These are phyloP conservation scores for Isabelozyma heimii DNA, from an alignment of 805 yeast species.

Conservation along the genomic window DNA sequence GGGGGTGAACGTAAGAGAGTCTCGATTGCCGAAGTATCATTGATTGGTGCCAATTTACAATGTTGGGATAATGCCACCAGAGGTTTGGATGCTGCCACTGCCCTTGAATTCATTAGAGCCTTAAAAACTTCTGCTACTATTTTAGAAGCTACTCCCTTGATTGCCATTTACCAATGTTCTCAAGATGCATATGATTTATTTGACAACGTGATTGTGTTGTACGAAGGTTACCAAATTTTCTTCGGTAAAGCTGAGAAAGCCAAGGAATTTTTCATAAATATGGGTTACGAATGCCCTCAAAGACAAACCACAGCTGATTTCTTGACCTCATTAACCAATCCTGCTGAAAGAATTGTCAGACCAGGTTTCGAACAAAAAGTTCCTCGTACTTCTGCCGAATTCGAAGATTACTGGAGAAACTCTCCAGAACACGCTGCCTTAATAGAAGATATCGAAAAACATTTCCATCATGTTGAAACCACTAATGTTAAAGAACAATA, in stretches of 20 bases:
- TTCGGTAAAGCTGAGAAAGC: constrained; percentile 44
- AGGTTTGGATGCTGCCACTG: constrained; percentile 84
- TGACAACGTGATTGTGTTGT: constrained; percentile 46
- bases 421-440: constrained; percentile 50
- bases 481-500: constrained; percentile 13
- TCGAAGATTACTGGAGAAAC: constrained; percentile 56
- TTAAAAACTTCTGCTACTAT: constrained; percentile 60
- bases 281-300: constrained; percentile 62
- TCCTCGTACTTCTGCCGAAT: constrained; percentile 56
- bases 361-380: constrained; percentile 51
- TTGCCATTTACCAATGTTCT: constrained; percentile 57
- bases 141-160: constrained; percentile 50
- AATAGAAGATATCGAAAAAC: constrained; percentile 38
- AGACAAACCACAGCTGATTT: constrained; percentile 71
- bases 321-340: constrained; percentile 66
- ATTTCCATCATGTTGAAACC: constrained; percentile 27
- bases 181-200: constrained; percentile 48
- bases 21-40: constrained; percentile 74
- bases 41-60: constrained; percentile 56
- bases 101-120: constrained; percentile 68
- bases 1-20: constrained; percentile 89
- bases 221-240: constrained; percentile 47
- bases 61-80: constrained; percentile 77
- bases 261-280: constrained; percentile 48
- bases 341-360: constrained; percentile 50